phyloP scores from a whole-genome alignment of 495 filamentous ascomycete species.

The Aspergillus taichungensis region DNA sequence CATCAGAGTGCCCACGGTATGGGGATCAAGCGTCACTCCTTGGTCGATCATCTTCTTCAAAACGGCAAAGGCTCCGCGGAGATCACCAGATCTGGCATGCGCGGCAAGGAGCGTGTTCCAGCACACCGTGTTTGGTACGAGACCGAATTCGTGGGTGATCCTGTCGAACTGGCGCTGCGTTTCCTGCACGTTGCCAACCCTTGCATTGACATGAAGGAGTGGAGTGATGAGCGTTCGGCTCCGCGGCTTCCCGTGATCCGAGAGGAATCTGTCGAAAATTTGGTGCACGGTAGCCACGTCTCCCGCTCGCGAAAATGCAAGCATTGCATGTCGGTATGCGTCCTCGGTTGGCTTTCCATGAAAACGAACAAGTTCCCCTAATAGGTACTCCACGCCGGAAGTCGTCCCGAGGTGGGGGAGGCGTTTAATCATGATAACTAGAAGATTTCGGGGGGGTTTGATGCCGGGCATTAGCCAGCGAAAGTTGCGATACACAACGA shows the following conservation, averaged over 20 bases:
- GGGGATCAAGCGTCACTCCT: slow-evolving; percentile 40
- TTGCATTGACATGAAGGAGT: slow-evolving; percentile 58
- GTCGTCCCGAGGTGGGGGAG: slow-evolving; percentile 21
- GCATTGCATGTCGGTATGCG: slow-evolving; percentile 24
- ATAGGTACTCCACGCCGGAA: slow-evolving; percentile 36
- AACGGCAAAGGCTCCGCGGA: slow-evolving; percentile 48
- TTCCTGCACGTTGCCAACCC: slow-evolving; percentile 48
- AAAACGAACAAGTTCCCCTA: slow-evolving; percentile 40
- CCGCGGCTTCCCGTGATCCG: slow-evolving; percentile 27
- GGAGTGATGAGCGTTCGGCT: slow-evolving; percentile 29
- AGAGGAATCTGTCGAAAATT: slow-evolving; percentile 25
- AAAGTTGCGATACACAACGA: slow-evolving; percentile 35
- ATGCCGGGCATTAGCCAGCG: slow-evolving; percentile 19
- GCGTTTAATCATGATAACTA: slow-evolving; percentile 15
- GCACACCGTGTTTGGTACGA: slow-evolving; percentile 43
- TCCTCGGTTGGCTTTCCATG: slow-evolving; percentile 16
- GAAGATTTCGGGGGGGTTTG: slow-evolving; percentile 12
- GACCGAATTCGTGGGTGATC: slow-evolving; percentile 41
- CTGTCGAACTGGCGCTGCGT: slow-evolving; percentile 51
- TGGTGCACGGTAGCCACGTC: slow-evolving; percentile 21
- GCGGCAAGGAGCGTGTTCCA: slow-evolving; percentile 79
- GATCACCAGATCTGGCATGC: slow-evolving; percentile 53
- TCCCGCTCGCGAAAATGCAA: slow-evolving; percentile 22
- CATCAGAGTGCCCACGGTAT: slow-evolving; percentile 66
- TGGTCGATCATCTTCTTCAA: slow-evolving; percentile 47